Evolutionary conservation across 1,284 basidiomycete genomes (phyloP), one percentile per base, ranked within the genome.

Genomic region (Abortiporus biennis): DNA sequence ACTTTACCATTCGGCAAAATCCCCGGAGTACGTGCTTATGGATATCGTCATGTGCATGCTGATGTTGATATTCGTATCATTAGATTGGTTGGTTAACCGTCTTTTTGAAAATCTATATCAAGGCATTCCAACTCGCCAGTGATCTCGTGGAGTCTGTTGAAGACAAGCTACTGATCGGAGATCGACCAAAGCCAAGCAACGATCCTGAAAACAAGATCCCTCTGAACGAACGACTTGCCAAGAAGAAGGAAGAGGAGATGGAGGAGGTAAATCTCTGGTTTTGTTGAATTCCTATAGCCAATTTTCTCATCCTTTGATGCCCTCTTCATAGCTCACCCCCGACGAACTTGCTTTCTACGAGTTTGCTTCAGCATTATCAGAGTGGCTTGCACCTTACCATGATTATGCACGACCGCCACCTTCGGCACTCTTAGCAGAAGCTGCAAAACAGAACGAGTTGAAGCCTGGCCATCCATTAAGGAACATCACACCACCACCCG

Each of bases 321-420:
- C 49, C 33, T 38, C 40, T 47, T 33, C 19, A 9, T 40, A 88
- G 85, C 64, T 89, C 25, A 85, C 86, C 6, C 44, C 57, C 3
- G 78, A 83, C 37, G 85, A 89, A 54, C 52, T 57, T 13, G 56
- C 62, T 17, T 67, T 87, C 31, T 63, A 79, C 33, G 66, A 79
- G 24, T 87, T 76, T 58, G 72, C 75, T 8, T 66, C 64, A 23
- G 72, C 74, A 5, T 59, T 89, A 34, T 72, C 80, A 25, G 71
- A 78, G 41, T 90, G 86, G 86, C 67, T 88, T 16, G 79, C 76
- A 47, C 82, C 81, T 6, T 80, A 85, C 56, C 84, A 88, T 49
- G 69, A 85, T 46, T 67, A 83, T 52, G 68, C 74, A 24, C 79
- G 85, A 4, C 85, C 84, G 8, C 77, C 77, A 19, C 75, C 85